A percentile compares a stretch with the other conserved stretches of the same genome.
phyloP scores from a whole-genome alignment of 1,139 yeast species.

The Diutina scorzettiae region DNA sequence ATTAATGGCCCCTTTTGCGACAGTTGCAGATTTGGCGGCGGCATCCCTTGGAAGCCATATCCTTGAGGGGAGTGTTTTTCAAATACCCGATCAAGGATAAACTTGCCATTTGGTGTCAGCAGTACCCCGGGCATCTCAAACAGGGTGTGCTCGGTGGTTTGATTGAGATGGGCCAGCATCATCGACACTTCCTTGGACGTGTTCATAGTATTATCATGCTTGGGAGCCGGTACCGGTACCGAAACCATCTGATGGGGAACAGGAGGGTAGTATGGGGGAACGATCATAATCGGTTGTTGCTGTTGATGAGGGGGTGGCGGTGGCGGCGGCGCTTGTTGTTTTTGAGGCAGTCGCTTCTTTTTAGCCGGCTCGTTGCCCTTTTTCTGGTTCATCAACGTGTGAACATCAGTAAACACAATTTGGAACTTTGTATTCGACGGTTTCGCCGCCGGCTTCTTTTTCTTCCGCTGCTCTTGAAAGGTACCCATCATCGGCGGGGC shows the following conservation, averaged over 20 bases:
- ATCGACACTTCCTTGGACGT: conserved; percentile 11
- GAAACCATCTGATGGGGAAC: background rate
- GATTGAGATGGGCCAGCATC: conserved; percentile 9
- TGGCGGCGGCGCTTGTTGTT: background rate
- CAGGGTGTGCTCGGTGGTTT: conserved; percentile 24
- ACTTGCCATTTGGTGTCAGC: conserved; percentile 33
- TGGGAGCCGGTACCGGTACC: conserved; percentile 5
- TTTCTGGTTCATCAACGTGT: conserved; percentile 16
- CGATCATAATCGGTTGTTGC: background rate
- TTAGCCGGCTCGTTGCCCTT: conserved; percentile 3
- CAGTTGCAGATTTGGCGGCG: background rate
- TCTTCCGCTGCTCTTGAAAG: conserved; percentile 16
- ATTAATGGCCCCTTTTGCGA: background rate
- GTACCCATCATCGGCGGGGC: conserved; percentile 30
- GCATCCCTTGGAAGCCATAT: background rate
- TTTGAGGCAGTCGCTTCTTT: conserved; percentile 2
- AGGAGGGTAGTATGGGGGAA: background rate
- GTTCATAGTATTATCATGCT: conserved; percentile 10
- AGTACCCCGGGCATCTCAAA: conserved; percentile 24
- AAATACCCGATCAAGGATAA: conserved; percentile 27
- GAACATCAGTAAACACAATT: conserved; percentile 40
- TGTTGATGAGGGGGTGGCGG: background rate
- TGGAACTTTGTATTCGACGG: conserved; percentile 20
- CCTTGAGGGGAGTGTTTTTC: conserved; percentile 28
- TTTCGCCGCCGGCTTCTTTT: conserved; percentile 3